phyloP scores from a whole-genome alignment of 2,329 filamentous ascomycete species.

The Albophoma yamanashiensis region DNA sequence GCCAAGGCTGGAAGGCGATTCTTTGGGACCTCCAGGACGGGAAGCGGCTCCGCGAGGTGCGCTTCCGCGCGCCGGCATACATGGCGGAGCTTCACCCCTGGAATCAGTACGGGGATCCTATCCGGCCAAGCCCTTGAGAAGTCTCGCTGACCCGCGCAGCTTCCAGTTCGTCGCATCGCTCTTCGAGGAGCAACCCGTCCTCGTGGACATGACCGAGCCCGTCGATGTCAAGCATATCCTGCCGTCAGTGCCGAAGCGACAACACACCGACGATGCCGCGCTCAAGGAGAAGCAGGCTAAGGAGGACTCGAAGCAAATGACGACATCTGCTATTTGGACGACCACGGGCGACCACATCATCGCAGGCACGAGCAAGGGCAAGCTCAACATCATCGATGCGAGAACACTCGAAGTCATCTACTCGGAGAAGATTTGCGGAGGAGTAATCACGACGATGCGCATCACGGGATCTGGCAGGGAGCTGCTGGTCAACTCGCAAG shows the following conservation, averaged over 20 bases:
- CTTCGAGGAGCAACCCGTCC: conserved; percentile 83
- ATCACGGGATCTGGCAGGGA: conserved; percentile 75
- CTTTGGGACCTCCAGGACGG: conserved; percentile 78
- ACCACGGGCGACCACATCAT: conserved; percentile 79
- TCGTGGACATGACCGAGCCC: conserved; percentile 68
- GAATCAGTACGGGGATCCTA: conserved; percentile 53
- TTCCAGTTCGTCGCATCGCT: conserved; percentile 81
- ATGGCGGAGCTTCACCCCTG: conserved; percentile 90
- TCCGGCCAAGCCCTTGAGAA: not conserved
- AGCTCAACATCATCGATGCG: conserved; percentile 88
- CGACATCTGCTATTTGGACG: conserved; percentile 85
- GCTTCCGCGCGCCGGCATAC: conserved; percentile 88
- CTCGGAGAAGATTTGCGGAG: conserved; percentile 78
- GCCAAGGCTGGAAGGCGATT: conserved; percentile 93
- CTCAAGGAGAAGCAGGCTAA: conserved; percentile 75
- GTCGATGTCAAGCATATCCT: conserved; percentile 66
- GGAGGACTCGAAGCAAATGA: conserved; percentile 89
- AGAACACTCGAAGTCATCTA: conserved; percentile 73
- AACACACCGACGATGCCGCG: conserved; percentile 59
- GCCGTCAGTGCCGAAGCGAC: conserved; percentile 71
- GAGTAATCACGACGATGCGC: conserved; percentile 79
- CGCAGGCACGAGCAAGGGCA: conserved; percentile 88
- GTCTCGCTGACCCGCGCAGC: conserved; percentile 32
- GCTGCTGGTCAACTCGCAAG: conserved; percentile 83
- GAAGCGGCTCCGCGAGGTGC: conserved; percentile 68